Evolutionary conservation across 2,329 filamentous ascomycete species (phyloP).

Genomic region (Thielaviopsis euricoi): DNA sequence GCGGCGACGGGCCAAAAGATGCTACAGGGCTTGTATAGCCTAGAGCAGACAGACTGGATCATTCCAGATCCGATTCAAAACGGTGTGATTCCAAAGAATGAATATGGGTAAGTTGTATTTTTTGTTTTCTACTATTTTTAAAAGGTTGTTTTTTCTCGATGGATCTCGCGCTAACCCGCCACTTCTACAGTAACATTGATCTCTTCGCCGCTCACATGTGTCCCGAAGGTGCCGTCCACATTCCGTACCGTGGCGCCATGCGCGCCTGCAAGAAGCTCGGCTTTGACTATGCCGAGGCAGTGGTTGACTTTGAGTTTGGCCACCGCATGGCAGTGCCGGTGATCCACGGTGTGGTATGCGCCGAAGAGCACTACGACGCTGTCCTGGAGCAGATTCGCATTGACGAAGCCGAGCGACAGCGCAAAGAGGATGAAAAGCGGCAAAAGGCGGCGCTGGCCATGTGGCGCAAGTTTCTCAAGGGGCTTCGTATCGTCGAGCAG

Average conservation of each 20-base stretch:
- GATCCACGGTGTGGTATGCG: conserved; percentile 77
- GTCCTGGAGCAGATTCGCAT: conserved; percentile 66
- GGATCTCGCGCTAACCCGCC: conserved; percentile 16
- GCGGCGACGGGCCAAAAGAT: conserved; percentile 66
- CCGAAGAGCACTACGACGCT: conserved; percentile 57
- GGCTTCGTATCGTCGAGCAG: conserved; percentile 64
- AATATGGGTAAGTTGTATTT: conserved; percentile 45
- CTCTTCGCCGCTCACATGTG: conserved; percentile 91
- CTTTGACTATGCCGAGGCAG: conserved; percentile 85
- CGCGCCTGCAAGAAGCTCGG: conserved; percentile 69
- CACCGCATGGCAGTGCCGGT: conserved; percentile 87
- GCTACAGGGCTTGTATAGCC: conserved; percentile 69
- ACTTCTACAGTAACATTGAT: conserved; percentile 58
- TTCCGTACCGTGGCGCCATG: conserved; percentile 61
- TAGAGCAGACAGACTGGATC: conserved; percentile 86
- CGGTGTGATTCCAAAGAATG: conserved; percentile 82
- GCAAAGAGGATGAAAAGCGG: conserved; percentile 72
- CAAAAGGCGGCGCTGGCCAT: conserved; percentile 54
- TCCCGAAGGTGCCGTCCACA: conserved; percentile 64
- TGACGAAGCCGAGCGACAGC: conserved; percentile 56
- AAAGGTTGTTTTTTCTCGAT: too few relatives aligned
- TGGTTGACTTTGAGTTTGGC: conserved; percentile 92
- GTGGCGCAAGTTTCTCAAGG: conserved; percentile 82
- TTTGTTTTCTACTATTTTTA: not conserved
- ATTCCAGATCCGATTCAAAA: conserved; percentile 74